These are phyloP conservation scores for Tolypocladium cylindrosporum DNA, from an alignment of 2,329 filamentous ascomycete genomes.

Conservation along the genomic window DNA sequence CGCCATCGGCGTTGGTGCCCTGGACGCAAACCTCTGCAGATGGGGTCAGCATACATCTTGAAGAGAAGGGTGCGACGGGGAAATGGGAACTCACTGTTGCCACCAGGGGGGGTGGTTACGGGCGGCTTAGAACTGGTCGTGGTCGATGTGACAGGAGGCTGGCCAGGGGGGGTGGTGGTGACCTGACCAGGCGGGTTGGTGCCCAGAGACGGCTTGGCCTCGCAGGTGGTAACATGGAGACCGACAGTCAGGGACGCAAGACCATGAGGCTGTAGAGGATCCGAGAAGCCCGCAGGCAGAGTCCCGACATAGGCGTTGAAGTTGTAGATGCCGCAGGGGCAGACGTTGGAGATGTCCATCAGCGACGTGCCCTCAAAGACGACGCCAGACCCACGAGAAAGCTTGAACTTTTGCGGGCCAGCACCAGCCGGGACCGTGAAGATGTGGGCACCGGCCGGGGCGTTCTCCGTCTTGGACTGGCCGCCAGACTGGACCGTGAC, in stretches of 20 bases:
- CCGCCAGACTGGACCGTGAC: slow-evolving; percentile 35
- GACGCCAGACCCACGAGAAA: slow-evolving; percentile 27
- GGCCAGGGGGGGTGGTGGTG: slow-evolving; percentile 1
- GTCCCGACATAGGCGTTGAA: slow-evolving; percentile 45
- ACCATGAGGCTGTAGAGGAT: slow-evolving; percentile 3
- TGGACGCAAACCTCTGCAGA: slow-evolving; percentile 12
- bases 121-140: slow-evolving; percentile 20
- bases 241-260: slow-evolving; percentile 2
- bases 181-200: slow-evolving; percentile 11
- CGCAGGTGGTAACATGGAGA: slow-evolving; percentile 6
- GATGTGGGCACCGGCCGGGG: slow-evolving; percentile 15
- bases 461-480: slow-evolving; percentile 24
- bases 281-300: slow-evolving; percentile 23
- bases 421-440: slow-evolving; percentile 35
- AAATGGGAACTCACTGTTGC: neutral
- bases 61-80: no score
- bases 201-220: slow-evolving; percentile 18
- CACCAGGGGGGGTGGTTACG: slow-evolving; percentile 12
- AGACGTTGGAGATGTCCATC: slow-evolving; percentile 38
- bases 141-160: slow-evolving; percentile 19
- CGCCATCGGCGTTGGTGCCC: slow-evolving; percentile 18
- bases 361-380: slow-evolving; percentile 35
- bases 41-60: neutral
- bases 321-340: slow-evolving; percentile 44
- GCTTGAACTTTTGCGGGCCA: slow-evolving; percentile 29